phyloP scores from a whole-genome alignment of 1,284 basidiomycete genomes.

The Mycena sp. region DNA sequence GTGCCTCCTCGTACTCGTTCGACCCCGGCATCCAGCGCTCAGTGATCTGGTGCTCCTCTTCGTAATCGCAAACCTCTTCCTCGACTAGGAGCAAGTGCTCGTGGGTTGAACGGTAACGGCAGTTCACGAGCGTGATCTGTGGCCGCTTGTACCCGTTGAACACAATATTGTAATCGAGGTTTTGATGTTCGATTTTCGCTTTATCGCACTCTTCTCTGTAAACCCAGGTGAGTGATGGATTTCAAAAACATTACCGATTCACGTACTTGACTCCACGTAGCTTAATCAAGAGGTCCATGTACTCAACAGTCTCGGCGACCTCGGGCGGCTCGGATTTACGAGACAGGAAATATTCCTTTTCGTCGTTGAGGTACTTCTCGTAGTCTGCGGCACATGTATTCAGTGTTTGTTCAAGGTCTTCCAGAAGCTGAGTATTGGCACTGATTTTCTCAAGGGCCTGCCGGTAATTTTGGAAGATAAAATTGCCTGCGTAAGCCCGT shows the following conservation, averaged over 20 bases:
- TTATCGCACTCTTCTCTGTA: neutral
- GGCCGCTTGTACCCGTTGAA: neutral
- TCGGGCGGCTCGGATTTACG: constrained; percentile 25
- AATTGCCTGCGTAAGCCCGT: constrained; percentile 34
- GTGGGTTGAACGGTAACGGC: neutral
- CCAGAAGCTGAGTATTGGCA: no score
- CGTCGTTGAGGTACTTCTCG: no score
- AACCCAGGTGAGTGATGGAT: neutral
- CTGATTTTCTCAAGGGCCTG: no score
- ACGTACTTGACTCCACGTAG: constrained; percentile 21
- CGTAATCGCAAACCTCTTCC: constrained; percentile 12
- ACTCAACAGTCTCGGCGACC: constrained; percentile 26
- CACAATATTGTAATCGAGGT: neutral
- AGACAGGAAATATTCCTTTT: constrained; percentile 31
- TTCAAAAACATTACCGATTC: no score
- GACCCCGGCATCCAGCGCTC: constrained; percentile 19
- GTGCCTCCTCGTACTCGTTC: constrained; percentile 15
- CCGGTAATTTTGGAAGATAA: no score
- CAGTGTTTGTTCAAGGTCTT: no score
- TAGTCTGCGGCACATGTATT: no score
- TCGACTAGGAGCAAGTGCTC: neutral
- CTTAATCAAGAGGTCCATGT: constrained; percentile 29
- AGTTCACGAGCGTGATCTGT: neutral
- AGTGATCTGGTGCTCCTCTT: constrained; percentile 10
- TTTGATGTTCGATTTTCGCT: neutral